phyloP scores from a whole-genome alignment of 768 basidiomycete species.

The Kwoniella sp. region DNA sequence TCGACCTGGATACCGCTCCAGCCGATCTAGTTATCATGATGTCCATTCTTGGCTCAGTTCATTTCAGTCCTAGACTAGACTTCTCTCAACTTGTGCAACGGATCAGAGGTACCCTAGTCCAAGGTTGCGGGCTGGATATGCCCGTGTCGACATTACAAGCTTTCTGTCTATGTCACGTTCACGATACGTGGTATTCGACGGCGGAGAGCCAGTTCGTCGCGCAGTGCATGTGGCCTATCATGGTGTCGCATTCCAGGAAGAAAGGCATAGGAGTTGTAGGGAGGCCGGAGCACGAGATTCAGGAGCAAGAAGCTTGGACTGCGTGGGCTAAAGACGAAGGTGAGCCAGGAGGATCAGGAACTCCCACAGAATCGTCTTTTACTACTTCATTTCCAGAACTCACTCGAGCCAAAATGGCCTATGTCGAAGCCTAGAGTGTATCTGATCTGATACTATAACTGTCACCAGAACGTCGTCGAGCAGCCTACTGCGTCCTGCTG shows the following conservation, averaged over 20 bases:
- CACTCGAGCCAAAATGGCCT: too few species aligned
- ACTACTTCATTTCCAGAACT: too few species aligned
- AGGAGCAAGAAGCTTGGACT: slow-evolving; percentile 39
- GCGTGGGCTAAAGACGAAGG: slow-evolving; percentile 48
- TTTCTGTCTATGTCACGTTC: slow-evolving; percentile 41
- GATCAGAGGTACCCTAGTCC: slow-evolving; percentile 34
- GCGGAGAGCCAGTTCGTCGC: slow-evolving; percentile 41
- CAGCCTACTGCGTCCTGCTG: slow-evolving; percentile 42
- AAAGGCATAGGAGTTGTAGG: slow-evolving; percentile 49
- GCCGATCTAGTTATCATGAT: slow-evolving; percentile 41
- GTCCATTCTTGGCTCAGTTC: slow-evolving; percentile 35
- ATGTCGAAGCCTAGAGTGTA: too few species aligned
- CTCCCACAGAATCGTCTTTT: too few species aligned
- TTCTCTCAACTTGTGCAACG: slow-evolving; percentile 24
- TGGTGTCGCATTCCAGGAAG: slow-evolving; percentile 43
- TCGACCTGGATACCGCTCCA: slow-evolving; percentile 34
- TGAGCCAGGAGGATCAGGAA: slow-evolving; percentile 25
- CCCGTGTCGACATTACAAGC: slow-evolving; percentile 37
- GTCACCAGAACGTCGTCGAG: slow-evolving; percentile 40
- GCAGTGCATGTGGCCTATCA: slow-evolving; percentile 46
- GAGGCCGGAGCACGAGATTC: slow-evolving; percentile 22
- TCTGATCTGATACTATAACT: not conserved
- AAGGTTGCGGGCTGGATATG: slow-evolving; percentile 39
- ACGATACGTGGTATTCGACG: slow-evolving; percentile 43
- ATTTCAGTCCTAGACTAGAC: slow-evolving; percentile 12